Conservation (phyloP, 345 rosid species). For the Odontarrhena argentea region DNA sequence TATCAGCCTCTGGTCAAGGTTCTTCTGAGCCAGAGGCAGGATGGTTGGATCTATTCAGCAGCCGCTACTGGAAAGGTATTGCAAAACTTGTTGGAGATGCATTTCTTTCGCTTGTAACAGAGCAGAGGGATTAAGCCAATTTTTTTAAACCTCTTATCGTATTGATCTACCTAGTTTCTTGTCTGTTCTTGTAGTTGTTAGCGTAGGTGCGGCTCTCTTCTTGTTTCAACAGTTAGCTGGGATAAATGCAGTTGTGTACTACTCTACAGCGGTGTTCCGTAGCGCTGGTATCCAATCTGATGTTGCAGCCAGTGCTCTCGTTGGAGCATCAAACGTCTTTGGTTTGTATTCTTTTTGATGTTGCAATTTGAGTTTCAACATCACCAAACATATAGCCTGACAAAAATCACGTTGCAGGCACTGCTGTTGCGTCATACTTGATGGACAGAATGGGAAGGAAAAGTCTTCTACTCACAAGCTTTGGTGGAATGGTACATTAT, state of each 20-base stretch:
- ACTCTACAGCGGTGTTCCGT: constrained; percentile 95
- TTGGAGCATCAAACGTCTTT: constrained; percentile 95
- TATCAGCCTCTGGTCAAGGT: constrained; percentile 64
- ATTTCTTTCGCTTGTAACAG: neutral
- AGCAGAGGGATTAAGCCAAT: neutral
- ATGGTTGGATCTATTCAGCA: constrained; percentile 93
- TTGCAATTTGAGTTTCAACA: constrained; percentile 18
- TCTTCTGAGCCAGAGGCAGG: constrained; percentile 92
- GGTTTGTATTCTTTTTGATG: constrained; percentile 45
- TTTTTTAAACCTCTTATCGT: neutral
- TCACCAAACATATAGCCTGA: neutral
- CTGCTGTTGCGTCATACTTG: constrained; percentile 90
- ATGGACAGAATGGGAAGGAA: constrained; percentile 98
- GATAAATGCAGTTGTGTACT: constrained; percentile 96
- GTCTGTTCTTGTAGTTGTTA: constrained; percentile 71
- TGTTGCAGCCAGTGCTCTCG: constrained; percentile 99
- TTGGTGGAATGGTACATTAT: constrained; percentile 79
- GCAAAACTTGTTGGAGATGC: constrained; percentile 4
- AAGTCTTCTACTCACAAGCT: constrained; percentile 86
- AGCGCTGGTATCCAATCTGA: constrained; percentile 90
- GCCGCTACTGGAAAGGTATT: constrained; percentile 92
- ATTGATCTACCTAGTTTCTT: constrained; percentile 8
- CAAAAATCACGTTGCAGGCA: constrained; percentile 53
- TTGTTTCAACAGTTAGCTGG: constrained; percentile 98
- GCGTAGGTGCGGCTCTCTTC: constrained; percentile 97